A percentile compares a stretch with the other conserved stretches of the same genome.
phyloP scores from a whole-genome alignment of 768 basidiomycete genomes.

The Sarcomyxa edulis region DNA sequence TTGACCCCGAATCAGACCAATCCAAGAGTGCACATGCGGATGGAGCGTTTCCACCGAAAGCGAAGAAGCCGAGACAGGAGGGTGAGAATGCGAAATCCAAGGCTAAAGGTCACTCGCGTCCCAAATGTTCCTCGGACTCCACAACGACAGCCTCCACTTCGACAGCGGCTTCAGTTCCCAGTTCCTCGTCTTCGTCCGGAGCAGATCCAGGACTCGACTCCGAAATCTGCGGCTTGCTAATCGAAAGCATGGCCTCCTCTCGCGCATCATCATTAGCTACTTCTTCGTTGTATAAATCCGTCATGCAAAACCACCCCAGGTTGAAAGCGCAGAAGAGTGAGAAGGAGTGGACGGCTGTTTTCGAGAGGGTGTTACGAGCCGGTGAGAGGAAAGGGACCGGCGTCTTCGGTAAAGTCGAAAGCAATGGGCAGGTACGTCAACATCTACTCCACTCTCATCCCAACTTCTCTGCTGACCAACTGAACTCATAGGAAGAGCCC shows the following conservation, averaged over 20 bases:
- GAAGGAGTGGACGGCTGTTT: slow-evolving; percentile 43
- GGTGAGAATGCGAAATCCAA: neutral
- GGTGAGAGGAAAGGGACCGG: slow-evolving; percentile 40
- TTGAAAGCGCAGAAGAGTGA: slow-evolving; percentile 35
- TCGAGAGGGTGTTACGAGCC: slow-evolving; percentile 45
- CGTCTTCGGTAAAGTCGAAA: slow-evolving; percentile 71
- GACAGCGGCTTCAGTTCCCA: slow-evolving; percentile 4
- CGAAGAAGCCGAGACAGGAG: neutral
- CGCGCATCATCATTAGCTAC: slow-evolving; percentile 63
- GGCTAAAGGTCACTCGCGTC: neutral
- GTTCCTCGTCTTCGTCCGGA: slow-evolving; percentile 4
- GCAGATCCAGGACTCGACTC: slow-evolving; percentile 21
- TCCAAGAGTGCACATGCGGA: neutral
- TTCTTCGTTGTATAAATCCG: slow-evolving; percentile 43
- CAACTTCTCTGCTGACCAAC: neutral
- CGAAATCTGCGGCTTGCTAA: slow-evolving; percentile 60
- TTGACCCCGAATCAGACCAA: neutral
- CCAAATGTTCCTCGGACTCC: neutral
- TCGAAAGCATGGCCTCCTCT: slow-evolving; percentile 68
- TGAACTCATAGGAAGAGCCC: slow-evolving; percentile 34
- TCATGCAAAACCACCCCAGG: slow-evolving; percentile 50
- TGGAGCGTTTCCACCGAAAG: neutral
- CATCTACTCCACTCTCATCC: slow-evolving; percentile 2
- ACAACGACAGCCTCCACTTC: slow-evolving; percentile 5
- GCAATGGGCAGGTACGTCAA: slow-evolving; percentile 48